Evolutionary conservation across 23 red algal species (phyloP).

Genomic region (Pyropia haitanensis): DNA sequence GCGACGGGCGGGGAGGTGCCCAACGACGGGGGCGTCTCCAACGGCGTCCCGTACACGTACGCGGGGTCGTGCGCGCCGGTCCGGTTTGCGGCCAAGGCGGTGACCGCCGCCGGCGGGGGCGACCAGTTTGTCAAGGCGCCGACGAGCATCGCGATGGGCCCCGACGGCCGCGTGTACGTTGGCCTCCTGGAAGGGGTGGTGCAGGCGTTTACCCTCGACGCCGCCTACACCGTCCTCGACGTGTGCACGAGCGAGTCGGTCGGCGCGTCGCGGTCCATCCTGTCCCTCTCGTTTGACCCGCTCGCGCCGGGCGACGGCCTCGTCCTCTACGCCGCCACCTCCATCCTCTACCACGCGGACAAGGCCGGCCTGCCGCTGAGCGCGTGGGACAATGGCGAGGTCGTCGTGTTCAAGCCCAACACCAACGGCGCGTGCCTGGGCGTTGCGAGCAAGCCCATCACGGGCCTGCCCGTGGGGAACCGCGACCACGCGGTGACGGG

Average conservation of each 20-base stretch:
- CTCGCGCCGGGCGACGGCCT: slow-evolving; percentile 13
- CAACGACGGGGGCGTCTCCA: too few relatives aligned
- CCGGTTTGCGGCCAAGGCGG: slow-evolving; percentile 14
- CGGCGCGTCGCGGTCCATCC: slow-evolving; percentile 26
- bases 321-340: slow-evolving; percentile 32
- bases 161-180: slow-evolving; percentile 42
- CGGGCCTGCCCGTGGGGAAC: slow-evolving; percentile 43
- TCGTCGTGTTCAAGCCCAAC: slow-evolving; percentile 30
- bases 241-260: slow-evolving; percentile 34
- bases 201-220: slow-evolving; percentile 30
- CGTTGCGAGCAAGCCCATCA: not conserved
- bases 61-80: slow-evolving; percentile 10
- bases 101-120: slow-evolving; percentile 14
- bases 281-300: slow-evolving; percentile 41
- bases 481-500: slow-evolving; percentile 58
- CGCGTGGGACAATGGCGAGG: slow-evolving; percentile 40
- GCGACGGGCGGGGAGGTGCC: too few relatives aligned
- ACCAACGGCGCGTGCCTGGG: slow-evolving; percentile 21
- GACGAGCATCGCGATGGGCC: slow-evolving; percentile 36
- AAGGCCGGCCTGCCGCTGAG: slow-evolving; percentile 1
- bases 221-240: slow-evolving; percentile 10
- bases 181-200: slow-evolving; percentile 37
- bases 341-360: slow-evolving; percentile 30
- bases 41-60: not conserved
- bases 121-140: slow-evolving; percentile 29